These are phyloP conservation scores for Kwoniella botswanensis DNA, from an alignment of 768 basidiomycete genomes.

Conservation along the genomic window DNA sequence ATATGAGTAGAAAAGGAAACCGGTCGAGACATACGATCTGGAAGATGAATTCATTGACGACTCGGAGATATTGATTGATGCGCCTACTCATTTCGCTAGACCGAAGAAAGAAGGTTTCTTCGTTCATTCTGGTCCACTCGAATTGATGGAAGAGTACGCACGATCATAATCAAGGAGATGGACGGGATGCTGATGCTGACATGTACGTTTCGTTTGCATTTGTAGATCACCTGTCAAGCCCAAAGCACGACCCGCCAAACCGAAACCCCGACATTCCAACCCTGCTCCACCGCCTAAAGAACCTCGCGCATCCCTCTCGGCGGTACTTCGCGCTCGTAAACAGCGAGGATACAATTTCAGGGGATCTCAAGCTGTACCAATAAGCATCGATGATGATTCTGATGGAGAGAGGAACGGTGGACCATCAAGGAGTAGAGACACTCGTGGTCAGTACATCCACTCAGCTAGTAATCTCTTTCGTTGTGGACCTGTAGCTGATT, in stretches of 20 bases:
- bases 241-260: conserved; percentile 19
- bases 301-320: conserved; percentile 21
- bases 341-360: neutral
- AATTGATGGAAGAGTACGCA: conserved; percentile 71
- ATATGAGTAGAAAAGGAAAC: conserved; percentile 35
- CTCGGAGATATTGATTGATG: conserved; percentile 86
- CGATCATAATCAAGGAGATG: neutral
- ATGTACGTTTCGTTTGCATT: neutral
- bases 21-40: conserved; percentile 78
- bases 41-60: conserved; percentile 97
- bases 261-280: conserved; percentile 24
- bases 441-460: conserved; percentile 2
- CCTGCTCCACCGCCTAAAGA: conserved; percentile 10
- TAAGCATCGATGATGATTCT: conserved; percentile 42
- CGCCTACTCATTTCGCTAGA: conserved; percentile 86
- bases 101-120: conserved; percentile 84
- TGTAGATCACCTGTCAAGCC: conserved; percentile 30
- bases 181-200: neutral
- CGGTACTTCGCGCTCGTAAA: conserved; percentile 6
- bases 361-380: conserved; percentile 27
- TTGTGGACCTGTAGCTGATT: neutral
- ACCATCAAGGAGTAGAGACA: conserved; percentile 14
- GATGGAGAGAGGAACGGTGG: conserved; percentile 29
- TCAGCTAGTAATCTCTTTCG: neutral
- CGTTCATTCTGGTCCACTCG: conserved; percentile 85